Conservation (phyloP, 305 asterid genomes). For the Rubia balearica region DNA sequence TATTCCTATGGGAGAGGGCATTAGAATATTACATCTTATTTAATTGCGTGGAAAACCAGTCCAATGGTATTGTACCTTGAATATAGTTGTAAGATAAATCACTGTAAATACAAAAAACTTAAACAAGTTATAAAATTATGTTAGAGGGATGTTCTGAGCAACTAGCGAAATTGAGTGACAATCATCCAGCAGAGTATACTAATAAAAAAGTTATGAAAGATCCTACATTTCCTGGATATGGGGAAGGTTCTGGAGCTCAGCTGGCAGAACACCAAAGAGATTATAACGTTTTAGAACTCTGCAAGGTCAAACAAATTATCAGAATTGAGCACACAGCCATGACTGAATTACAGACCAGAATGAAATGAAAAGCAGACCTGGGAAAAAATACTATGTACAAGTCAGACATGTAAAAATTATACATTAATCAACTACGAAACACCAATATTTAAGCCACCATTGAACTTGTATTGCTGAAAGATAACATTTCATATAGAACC, state of each 20-base stretch:
- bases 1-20: conserved; percentile 9
- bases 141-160: conserved; percentile 5
- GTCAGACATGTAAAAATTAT: background rate
- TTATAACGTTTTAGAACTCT: conserved; percentile 63
- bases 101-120: conserved; percentile 44
- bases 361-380: background rate
- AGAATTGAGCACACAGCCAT: conserved; percentile 14
- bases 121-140: background rate
- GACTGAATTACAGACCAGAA: background rate
- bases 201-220: conserved; percentile 11
- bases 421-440: background rate
- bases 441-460: background rate
- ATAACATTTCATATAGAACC: background rate
- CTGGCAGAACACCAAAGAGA: conserved; percentile 80
- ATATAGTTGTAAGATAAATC: conserved; percentile 86
- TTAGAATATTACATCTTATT: conserved; percentile 44
- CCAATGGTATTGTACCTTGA: conserved; percentile 66
- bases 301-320: conserved; percentile 22
- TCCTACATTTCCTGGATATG: conserved; percentile 60
- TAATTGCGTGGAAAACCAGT: conserved; percentile 66
- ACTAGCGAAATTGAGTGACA: background rate
- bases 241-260: conserved; percentile 50
- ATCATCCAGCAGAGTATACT: conserved; percentile 10
- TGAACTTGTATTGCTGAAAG: background rate
- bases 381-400: background rate